Percentiles rank a stretch among this genome's conserved stretches.
Conservation (phyloP, 495 filamentous ascomycete species). For the Daldinia loculata region DNA sequence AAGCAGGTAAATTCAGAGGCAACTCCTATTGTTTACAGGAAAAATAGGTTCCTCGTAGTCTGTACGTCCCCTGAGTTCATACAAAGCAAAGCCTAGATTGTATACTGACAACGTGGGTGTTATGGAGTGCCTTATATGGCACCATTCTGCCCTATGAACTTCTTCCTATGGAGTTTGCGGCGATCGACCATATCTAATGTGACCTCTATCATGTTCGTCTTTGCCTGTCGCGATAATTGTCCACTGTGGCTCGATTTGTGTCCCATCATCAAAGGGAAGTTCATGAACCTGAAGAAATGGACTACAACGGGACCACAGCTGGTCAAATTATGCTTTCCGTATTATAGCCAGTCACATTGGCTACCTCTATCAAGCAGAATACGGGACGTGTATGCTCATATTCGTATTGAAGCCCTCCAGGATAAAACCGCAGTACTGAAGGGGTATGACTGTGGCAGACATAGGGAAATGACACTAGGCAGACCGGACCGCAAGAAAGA, state of each 20-base stretch:
- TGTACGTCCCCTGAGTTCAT: conserved; percentile 24
- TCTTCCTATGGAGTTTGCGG: conserved; percentile 38
- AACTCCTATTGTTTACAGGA: conserved; percentile 45
- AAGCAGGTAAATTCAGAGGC: conserved; percentile 45
- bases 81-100: not conserved
- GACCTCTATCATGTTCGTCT: conserved; percentile 15
- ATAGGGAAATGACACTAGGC: not conserved
- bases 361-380: not conserved
- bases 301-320: conserved; percentile 9
- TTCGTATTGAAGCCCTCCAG: not conserved
- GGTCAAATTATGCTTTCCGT: conserved; percentile 9
- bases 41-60: conserved; percentile 43
- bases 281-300: not conserved
- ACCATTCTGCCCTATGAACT: conserved; percentile 9
- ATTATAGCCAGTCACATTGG: conserved; percentile 6
- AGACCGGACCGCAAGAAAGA: not conserved
- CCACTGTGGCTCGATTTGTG: not conserved
- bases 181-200: conserved; percentile 31
- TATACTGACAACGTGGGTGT: not conserved
- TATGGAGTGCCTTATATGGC: not conserved
- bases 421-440: not conserved
- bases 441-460: not conserved
- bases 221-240: conserved; percentile 8
- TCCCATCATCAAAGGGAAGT: not conserved
- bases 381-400: not conserved